Percentiles rank a stretch among this genome's conserved stretches.
These are phyloP conservation scores for Paraphaeosphaeria minitans DNA, from an alignment of 2,329 filamentous ascomycete genomes.

Conservation along the genomic window DNA sequence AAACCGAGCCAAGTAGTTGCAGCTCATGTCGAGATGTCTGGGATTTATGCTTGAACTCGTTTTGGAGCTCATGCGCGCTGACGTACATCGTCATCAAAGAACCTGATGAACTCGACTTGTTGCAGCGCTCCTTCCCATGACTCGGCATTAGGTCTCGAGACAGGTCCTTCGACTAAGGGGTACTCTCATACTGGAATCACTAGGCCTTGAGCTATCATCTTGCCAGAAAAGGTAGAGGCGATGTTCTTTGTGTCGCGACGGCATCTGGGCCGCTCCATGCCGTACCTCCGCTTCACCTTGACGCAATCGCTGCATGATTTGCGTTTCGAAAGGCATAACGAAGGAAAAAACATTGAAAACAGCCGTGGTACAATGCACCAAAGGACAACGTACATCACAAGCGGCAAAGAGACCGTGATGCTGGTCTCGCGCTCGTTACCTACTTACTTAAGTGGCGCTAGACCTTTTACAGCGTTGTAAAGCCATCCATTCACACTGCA, in stretches of 20 bases:
- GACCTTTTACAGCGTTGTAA: too few relatives aligned
- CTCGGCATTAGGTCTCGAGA: constrained; percentile 15
- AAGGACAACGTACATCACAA: neutral
- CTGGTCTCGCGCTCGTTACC: too few relatives aligned
- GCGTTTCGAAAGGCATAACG: constrained; percentile 13
- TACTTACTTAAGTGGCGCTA: too few relatives aligned
- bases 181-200: constrained; percentile 21
- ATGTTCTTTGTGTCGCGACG: constrained; percentile 15
- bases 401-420: neutral
- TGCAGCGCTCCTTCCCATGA: constrained; percentile 21
- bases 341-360: neutral
- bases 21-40: neutral
- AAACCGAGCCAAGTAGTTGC: too few relatives aligned
- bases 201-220: neutral
- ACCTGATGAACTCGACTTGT: constrained; percentile 33
- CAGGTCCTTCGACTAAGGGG: constrained; percentile 24
- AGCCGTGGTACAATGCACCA: neutral
- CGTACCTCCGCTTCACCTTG: constrained; percentile 22
- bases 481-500: too few relatives aligned
- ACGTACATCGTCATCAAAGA: constrained; percentile 34
- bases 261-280: constrained; percentile 17
- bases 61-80: constrained; percentile 13
- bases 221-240: constrained; percentile 15
- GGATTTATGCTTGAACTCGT: neutral
- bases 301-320: constrained; percentile 21